These are phyloP conservation scores for Hyaloscypha hepaticicola DNA, from an alignment of 495 filamentous ascomycete genomes.

Conservation along the genomic window DNA sequence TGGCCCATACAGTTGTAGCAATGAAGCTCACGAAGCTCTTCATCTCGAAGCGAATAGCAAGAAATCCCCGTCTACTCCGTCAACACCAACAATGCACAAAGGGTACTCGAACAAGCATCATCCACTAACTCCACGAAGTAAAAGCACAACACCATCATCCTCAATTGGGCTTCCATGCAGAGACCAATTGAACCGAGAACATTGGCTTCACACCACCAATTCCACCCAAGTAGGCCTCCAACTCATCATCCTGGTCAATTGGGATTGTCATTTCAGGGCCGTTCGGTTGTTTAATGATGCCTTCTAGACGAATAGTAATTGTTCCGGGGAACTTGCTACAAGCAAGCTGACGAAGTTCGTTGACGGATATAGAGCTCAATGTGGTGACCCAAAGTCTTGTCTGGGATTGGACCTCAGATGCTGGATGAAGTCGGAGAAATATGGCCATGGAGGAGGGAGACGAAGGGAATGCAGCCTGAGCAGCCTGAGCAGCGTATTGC, in stretches of 20 bases:
- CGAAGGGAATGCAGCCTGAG: conserved; percentile 34
- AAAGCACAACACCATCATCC: not conserved
- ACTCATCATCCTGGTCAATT: conserved; percentile 67
- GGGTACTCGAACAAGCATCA: not conserved
- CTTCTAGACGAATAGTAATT: conserved; percentile 59
- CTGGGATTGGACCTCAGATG: conserved; percentile 46
- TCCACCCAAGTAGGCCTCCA: conserved; percentile 67
- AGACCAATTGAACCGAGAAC: conserved; percentile 53
- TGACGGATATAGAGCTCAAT: conserved; percentile 52
- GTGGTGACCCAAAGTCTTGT: conserved; percentile 63
- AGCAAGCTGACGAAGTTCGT: conserved; percentile 55
- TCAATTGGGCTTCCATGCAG: conserved; percentile 26
- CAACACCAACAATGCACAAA: not conserved
- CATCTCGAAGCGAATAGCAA: not conserved
- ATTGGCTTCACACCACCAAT: conserved; percentile 62
- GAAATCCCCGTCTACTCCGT: not conserved
- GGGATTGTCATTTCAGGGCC: conserved; percentile 56
- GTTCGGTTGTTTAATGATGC: conserved; percentile 57
- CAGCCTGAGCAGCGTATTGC: conserved; percentile 40
- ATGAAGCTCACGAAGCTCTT: not conserved
- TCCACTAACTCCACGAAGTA: not conserved
- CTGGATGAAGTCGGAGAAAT: conserved; percentile 63
- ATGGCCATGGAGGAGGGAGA: conserved; percentile 49
- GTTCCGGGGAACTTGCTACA: conserved; percentile 54
- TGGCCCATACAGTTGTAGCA: not conserved